Evolutionary conservation across 75 land plant genomes (phyloP), one percentile per base, ranked within the genome.

Genomic region (Gnetum montanum): DNA sequence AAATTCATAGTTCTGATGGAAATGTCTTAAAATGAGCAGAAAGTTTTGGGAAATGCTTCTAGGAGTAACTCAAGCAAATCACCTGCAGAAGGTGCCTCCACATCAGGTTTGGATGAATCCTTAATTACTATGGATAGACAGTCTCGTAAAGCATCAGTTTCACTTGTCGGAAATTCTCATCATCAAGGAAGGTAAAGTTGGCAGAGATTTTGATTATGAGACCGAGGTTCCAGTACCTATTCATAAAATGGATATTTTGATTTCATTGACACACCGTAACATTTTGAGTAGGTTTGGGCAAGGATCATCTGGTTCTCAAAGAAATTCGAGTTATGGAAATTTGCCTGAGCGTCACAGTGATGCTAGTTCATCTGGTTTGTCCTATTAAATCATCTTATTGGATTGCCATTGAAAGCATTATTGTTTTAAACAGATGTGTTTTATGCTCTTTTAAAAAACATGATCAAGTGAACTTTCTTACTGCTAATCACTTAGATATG

Each of bases 131-230:
- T 57, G 0, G 86, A 83, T 8, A 64, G 76, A 41, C 76, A 71
- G 46, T 44, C 31, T 0, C 61, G 82, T 10, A 65, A 79, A 38
- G 70, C 79, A 3, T 68, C 74, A 20, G 69, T 82, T 27, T 83
- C 86, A 57, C 63, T 64, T 66, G 71, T 66, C 57, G 79, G 86
- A 20, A 79, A 82, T 22, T 51, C 79, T 25, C 82, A 82, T 52
- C 82, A 79, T 43, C 33, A 78, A 18, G 72, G 67, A 69, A 75
- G 86, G 86, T 67, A 31, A 52, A 30, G 36, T 6, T 68, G n/a
- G 19, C 2, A 34, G 40, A n/a, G 4, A 22, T 1, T 18, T 55
- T 16, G 41, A 16, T 19, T 20, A 31, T n/a, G n/a, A n/a, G n/a
- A n/a, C n/a, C n/a, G n/a, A n/a, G n/a, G n/a, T n/a, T n/a, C n/a